Evolutionary conservation across 331 rosid species (phyloP).

Genomic region (Pyracantha coccinea): DNA sequence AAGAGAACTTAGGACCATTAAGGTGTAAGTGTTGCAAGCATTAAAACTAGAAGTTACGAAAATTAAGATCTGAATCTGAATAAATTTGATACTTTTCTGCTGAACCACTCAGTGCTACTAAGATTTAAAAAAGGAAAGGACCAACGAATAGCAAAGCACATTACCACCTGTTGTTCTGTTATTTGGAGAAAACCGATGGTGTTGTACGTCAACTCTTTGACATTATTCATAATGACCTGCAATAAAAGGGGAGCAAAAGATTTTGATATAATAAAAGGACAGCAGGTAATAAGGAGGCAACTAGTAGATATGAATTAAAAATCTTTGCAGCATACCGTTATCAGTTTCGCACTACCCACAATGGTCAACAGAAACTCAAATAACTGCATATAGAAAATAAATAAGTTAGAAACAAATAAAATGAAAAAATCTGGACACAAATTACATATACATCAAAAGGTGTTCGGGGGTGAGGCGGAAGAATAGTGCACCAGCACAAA

Average conservation of each 20-base stretch:
- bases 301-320: conserved; percentile 6
- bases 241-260: conserved; percentile 8
- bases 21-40: neutral
- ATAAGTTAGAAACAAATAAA: conserved; percentile 9
- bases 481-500: neutral
- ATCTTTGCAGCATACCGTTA: conserved; percentile 46
- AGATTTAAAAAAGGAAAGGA: neutral
- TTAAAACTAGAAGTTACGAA: neutral
- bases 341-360: conserved; percentile 58
- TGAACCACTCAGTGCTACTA: neutral
- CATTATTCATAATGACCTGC: conserved; percentile 53
- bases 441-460: neutral
- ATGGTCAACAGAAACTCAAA: conserved; percentile 91
- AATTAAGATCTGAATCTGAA: conserved; percentile 2
- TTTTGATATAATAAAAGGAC: neutral
- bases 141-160: conserved; percentile 4
- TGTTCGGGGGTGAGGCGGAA: neutral
- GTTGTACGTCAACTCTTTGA: conserved; percentile 78
- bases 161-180: conserved; percentile 76
- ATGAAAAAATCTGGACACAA: neutral
- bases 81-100: conserved; percentile 5
- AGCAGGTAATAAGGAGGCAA: neutral
- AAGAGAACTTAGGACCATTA: neutral
- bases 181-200: conserved; percentile 91
- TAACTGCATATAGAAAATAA: conserved; percentile 41